Base-by-base conservation (phyloP, 2,329 filamentous ascomycete species). In the Botryotinia convoluta region DNA sequence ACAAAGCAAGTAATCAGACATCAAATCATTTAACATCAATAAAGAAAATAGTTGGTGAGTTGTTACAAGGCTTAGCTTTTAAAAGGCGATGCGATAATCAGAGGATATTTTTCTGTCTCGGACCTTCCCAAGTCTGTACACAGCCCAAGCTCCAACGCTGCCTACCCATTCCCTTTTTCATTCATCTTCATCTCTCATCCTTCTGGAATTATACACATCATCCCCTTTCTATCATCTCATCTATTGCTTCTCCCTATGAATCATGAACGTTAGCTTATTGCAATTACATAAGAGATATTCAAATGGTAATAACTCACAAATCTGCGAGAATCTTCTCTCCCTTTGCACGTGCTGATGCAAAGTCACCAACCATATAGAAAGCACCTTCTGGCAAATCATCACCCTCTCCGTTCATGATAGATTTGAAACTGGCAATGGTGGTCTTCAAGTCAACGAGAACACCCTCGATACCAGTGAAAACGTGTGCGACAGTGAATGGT, bases 311-410 rank as follows among this genome's bases (percentile, higher is more conserved):
- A 32, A 69, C 74, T 76, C 76, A 75, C 69, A 98, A 89, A 82
- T 98, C 96, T 81, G 96, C 95, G 84, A 99, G 88, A 89, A 99
- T 98, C 94, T 98, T 97, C 91, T 98, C 95, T 88, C 95, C 96
- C 94, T 99, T 99, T 83, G 89, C 91, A 84, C 93, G 93, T 80
- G 95, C 96, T 77, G 93, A 94, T 81, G 93, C 93, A 81, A 98
- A 91, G 88, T 97, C 93, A 84, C 96, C 96, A 84, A 98, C 90
- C 90, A 86, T 85, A 84, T 87, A 77, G 61, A 76, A 74, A 72
- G 73, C 71, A 91, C 91, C 91, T 87, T 98, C 96, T 79, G 96
- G 96, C 78, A 99, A 89, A 86, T 93, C 91, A 84, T 99, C 96
- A 88, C 93, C 93, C 88, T 98, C 95, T 84, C 96, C 96, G 83